These are phyloP conservation scores for Cerrena zonata DNA, from an alignment of 1,284 basidiomycete species.

Conservation along the genomic window DNA sequence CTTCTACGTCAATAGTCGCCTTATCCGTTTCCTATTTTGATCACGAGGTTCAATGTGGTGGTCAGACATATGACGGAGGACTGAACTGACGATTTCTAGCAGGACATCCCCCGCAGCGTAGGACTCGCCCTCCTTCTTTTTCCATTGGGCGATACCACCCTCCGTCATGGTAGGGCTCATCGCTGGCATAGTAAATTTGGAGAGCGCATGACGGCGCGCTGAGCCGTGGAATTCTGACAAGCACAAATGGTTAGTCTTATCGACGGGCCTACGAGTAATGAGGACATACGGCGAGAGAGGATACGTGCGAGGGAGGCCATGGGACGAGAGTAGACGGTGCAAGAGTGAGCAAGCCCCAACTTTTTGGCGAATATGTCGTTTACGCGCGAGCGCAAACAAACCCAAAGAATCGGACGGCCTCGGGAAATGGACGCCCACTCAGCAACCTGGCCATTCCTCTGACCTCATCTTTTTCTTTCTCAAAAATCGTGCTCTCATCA, in stretches of 20 bases:
- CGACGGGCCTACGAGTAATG: not conserved
- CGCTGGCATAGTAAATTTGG: constrained; percentile 94
- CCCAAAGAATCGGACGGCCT: constrained; percentile 23
- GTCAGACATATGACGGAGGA: not conserved
- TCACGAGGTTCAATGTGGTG: constrained; percentile 5
- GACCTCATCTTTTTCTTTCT: constrained; percentile 8
- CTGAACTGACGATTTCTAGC: constrained; percentile 76
- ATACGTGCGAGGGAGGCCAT: constrained; percentile 63
- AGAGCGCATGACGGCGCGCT: constrained; percentile 70
- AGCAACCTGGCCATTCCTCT: not conserved
- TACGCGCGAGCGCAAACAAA: constrained; percentile 33
- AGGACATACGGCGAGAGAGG: constrained; percentile 57
- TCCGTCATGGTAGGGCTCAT: constrained; percentile 99
- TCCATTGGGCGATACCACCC: constrained; percentile 96
- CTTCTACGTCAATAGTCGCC: constrained; percentile 98
- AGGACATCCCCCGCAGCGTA: constrained; percentile 90
- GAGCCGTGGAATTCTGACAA: constrained; percentile 76
- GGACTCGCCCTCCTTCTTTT: constrained; percentile 90
- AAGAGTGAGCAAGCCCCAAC: constrained; percentile 15
- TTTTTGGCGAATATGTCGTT: constrained; percentile 14
- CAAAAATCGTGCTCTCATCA: constrained; percentile 5
- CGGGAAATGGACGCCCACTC: constrained; percentile 1
- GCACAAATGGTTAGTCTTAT: constrained; percentile 7
- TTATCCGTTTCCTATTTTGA: constrained; percentile 89
- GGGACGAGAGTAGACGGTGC: constrained; percentile 15